Evolutionary conservation across 169 alveolate species (phyloP).

Genomic region (Plasmodium knowlesi): DNA sequence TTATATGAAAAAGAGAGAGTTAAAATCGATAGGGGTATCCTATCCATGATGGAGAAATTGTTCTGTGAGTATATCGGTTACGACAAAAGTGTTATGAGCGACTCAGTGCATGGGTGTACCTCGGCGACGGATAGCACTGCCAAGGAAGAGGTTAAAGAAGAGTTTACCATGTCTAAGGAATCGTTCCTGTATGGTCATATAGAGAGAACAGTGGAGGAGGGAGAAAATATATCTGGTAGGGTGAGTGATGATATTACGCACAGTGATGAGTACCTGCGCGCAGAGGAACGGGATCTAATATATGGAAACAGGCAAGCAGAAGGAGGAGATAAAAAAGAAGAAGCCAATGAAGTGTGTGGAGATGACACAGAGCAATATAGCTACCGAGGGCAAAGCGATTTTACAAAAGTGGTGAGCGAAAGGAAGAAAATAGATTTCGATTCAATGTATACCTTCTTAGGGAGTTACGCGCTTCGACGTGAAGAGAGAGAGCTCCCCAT

Average conservation of each 20-base stretch:
- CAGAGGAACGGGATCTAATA: background rate
- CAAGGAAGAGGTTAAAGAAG: background rate
- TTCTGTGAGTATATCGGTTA: background rate
- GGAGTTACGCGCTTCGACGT: background rate
- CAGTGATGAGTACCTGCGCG: background rate
- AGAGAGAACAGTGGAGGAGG: background rate
- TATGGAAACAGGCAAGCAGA: background rate
- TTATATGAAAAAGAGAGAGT: constrained; percentile 28
- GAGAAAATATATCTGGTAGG: background rate
- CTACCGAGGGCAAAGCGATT: background rate
- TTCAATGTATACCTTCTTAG: background rate
- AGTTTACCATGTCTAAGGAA: background rate
- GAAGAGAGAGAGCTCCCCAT: background rate
- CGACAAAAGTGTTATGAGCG: background rate
- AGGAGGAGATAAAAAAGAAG: background rate
- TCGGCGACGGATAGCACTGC: background rate
- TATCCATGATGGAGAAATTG: background rate
- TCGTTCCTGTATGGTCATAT: background rate
- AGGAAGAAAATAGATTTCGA: background rate
- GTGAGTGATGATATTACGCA: no score
- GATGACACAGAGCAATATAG: background rate
- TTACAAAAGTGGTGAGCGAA: background rate
- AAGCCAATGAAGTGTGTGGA: background rate
- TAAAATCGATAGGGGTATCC: background rate
- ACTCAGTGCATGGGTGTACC: background rate